Evolutionary conservation across 2,329 filamentous ascomycete genomes (phyloP), one percentile per base, ranked within the genome.

Genomic region (Elsinoe fawcettii): DNA sequence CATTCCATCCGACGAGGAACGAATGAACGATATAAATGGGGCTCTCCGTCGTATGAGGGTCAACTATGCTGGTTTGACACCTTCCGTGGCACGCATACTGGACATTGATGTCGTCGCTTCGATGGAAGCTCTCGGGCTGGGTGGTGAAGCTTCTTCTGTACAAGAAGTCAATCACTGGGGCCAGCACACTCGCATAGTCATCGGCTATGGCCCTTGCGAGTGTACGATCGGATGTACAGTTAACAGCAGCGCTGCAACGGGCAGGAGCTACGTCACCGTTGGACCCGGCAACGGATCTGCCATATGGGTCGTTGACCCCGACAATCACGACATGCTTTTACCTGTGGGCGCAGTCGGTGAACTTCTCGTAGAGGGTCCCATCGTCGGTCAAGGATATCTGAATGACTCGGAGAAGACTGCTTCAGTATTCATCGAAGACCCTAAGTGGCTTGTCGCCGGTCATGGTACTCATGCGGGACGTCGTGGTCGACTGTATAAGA

Each of bases 401-500:
- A 63, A 65, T 7, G 62, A 68, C 12, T 44, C 59, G 2, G 62
- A 62, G n/a, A 65, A 64, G 59, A 72, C 70, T 1, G 55, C 59
- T 27, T 14, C 20, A 5, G 44, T 62, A 0, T 74, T 74, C 60
- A 65, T 73, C 5, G 57, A 67, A 12, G 51, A 62, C 54, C 63
- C 66, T 2, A 4, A 30, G 2, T 69, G 65, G 65, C 58, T 66
- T 7, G 14, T 47, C 2, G 37, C 43, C 11, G 60, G 60, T 11
- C 30, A 46, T 7, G 51, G 30, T 5, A 55, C 46, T 9, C 46
- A 56, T 25, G 3, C 47, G 12, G 76, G 76, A 1, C 70, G 74
- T 4, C 63, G 59, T 7, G 75, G 75, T 1, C 71, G 77, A 3
- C 62, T 84, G 1, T 85, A 84, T 64, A 80, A 79, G 63, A 84